These are phyloP conservation scores for Aspergillus transmontanensis DNA, from an alignment of 2,329 filamentous ascomycete genomes.

Conservation along the genomic window DNA sequence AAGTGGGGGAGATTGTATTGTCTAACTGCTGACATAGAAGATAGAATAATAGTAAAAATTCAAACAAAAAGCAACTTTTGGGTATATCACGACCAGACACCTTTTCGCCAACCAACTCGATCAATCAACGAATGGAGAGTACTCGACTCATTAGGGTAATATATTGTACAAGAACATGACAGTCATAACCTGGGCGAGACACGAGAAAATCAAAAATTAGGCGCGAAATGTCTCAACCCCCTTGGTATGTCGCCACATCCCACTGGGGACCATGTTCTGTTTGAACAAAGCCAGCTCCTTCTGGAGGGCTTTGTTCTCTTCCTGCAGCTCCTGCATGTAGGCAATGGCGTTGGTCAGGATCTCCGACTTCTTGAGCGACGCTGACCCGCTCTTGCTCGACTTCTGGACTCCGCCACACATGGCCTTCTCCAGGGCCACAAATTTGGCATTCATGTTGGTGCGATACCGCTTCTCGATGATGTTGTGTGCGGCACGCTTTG, in stretches of 20 bases:
- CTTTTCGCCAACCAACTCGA: background rate
- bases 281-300: constrained; percentile 37
- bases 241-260: constrained; percentile 27
- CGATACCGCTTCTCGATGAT: constrained; percentile 47
- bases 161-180: constrained; percentile 13
- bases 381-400: constrained; percentile 29
- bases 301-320: constrained; percentile 35
- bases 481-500: constrained; percentile 45
- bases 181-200: constrained; percentile 5
- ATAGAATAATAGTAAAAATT: background rate
- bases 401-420: constrained; percentile 33
- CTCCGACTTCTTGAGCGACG: constrained; percentile 41
- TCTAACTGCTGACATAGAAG: background rate
- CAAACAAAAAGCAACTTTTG: background rate
- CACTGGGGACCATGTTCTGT: constrained; percentile 28
- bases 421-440: constrained; percentile 42
- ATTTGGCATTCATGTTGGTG: constrained; percentile 48
- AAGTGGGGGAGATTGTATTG: background rate
- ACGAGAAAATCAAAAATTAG: background rate
- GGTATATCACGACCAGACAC: constrained; percentile 4
- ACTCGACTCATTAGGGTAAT: constrained; percentile 2
- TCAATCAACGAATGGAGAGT: constrained; percentile 6
- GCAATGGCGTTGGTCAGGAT: constrained; percentile 40
- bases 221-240: constrained; percentile 8
- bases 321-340: constrained; percentile 40